These are phyloP conservation scores for Saxispiralis lemnorum DNA, from an alignment of 495 filamentous ascomycete species.

Conservation along the genomic window DNA sequence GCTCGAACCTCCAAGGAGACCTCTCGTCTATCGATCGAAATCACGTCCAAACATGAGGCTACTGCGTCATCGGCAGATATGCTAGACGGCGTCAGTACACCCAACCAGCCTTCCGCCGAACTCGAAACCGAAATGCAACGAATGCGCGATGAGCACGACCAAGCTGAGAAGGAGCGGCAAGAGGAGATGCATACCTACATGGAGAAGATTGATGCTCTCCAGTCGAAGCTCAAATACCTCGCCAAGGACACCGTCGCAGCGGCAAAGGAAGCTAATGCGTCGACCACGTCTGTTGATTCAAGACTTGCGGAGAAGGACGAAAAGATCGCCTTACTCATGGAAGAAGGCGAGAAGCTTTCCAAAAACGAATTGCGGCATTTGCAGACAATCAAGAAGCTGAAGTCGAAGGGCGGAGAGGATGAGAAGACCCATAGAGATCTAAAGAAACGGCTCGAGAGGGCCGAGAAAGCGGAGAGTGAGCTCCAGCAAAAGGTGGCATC, in stretches of 20 bases:
- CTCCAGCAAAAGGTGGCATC: conserved; percentile 18
- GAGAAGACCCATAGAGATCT: conserved; percentile 46
- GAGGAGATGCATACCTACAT: conserved; percentile 67
- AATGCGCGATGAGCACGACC: conserved; percentile 39
- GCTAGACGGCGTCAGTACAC: neutral
- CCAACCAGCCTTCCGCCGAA: neutral
- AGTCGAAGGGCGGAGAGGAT: conserved; percentile 39
- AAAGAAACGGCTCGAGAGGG: conserved; percentile 44
- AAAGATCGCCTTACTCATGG: conserved; percentile 70
- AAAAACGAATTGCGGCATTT: conserved; percentile 71
- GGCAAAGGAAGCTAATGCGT: conserved; percentile 43
- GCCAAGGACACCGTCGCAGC: conserved; percentile 59
- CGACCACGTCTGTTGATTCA: conserved; percentile 40
- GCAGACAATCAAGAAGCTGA: conserved; percentile 66
- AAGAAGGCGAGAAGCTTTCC: conserved; percentile 80
- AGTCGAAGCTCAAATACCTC: conserved; percentile 76
- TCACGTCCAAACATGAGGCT: neutral
- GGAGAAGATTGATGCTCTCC: conserved; percentile 81
- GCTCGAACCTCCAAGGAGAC: conserved; percentile 8
- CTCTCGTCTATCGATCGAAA: conserved; percentile 5
- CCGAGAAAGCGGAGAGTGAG: conserved; percentile 26
- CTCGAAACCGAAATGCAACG: conserved; percentile 25
- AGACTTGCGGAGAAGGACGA: conserved; percentile 82
- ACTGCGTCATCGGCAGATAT: conserved; percentile 6
- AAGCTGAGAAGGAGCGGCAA: conserved; percentile 45